Evolutionary conservation across 176 grass and related monocot genomes (phyloP).

Genomic region (Cenchrus fungigraminus): DNA sequence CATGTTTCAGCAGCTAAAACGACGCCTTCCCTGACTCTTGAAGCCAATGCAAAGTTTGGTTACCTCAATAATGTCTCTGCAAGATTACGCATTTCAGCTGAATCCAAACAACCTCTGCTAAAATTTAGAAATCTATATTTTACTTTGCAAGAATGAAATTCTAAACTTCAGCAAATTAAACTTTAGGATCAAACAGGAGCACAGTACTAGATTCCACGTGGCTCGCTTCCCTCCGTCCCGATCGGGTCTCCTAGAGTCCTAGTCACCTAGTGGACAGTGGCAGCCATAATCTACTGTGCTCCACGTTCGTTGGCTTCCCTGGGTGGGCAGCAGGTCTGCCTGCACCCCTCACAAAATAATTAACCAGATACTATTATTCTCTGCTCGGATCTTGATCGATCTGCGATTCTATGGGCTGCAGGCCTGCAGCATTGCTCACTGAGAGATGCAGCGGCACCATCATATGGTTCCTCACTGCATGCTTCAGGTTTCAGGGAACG

Average conservation of each 20-base stretch:
- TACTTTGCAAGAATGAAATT: no score
- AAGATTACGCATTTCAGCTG: slow-evolving; percentile 80
- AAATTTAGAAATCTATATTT: no score
- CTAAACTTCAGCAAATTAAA: no score
- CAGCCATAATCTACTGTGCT: not conserved
- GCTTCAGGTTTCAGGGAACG: not conserved
- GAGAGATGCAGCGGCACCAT: not conserved
- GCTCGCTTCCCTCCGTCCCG: not conserved
- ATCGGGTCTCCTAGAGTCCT: not conserved
- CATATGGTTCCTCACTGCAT: no score
- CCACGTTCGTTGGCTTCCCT: slow-evolving; percentile 24
- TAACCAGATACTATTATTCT: slow-evolving; percentile 7
- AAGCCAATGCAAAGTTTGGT: slow-evolving; percentile 7
- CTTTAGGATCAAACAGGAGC: no score
- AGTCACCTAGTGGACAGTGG: not conserved
- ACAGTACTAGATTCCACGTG: not conserved
- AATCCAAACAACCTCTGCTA: no score
- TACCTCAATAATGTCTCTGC: slow-evolving; percentile 88
- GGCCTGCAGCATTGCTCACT: not conserved
- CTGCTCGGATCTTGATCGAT: slow-evolving; percentile 11
- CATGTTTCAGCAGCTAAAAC: slow-evolving; percentile 10
- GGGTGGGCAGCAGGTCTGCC: no score
- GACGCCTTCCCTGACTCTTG: not conserved
- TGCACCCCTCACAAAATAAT: not conserved
- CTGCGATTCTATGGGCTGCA: not conserved